Base-by-base conservation (phyloP, 805 yeast genomes). In the Ogataea angusta region DNA sequence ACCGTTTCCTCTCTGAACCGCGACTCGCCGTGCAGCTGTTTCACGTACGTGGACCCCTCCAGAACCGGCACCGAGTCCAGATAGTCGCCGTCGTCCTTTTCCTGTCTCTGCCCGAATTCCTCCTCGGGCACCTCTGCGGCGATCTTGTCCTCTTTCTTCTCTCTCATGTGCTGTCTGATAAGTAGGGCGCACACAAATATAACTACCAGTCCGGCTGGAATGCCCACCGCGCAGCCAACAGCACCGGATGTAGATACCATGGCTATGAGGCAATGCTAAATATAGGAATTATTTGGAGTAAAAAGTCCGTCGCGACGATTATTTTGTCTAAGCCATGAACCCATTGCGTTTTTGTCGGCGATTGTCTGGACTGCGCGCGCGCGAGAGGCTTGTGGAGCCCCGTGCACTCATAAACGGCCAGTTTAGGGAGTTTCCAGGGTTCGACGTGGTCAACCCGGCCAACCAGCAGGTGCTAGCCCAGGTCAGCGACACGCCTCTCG, bases 331-430 rank as follows among this genome's bases (percentile, higher is more conserved):
- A n/a, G 27, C 24, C 21, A 24, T 23, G 34, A 23, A 17, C n/a
- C 13, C 28, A 17, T n/a, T 29, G 17, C 14, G 21, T n/a, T 25
- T 34, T 26, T 25, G 13, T 29, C 36, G 47, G 10, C 15, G 18
- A 25, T 26, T 35, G 17, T 31, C 39, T 9, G 34, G 43, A 14
- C 35, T 47, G 34, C 10, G 17, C 40, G 66, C 68, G 34, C 76
- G 78, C 55, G 63, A 65, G n/a, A 68, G 69, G 12, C 67, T 84
- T 24, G 46, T 83, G 40, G 68, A 71, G 59, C 72, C 79, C n/a
- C 73, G 77, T 38, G 82, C 82, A 5, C 76, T 67, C 48, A 67
- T 87, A 60, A 78, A 85, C 53, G 96, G 96, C 31, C 65, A 78
- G 51, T 89, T 77, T 26, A n/a, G 40, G 6, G 22, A 38, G 18